Evolutionary conservation across 1,284 basidiomycete genomes (phyloP), one percentile per base, ranked within the genome.

Genomic region (Cutaneotrichosporon dermatis): DNA sequence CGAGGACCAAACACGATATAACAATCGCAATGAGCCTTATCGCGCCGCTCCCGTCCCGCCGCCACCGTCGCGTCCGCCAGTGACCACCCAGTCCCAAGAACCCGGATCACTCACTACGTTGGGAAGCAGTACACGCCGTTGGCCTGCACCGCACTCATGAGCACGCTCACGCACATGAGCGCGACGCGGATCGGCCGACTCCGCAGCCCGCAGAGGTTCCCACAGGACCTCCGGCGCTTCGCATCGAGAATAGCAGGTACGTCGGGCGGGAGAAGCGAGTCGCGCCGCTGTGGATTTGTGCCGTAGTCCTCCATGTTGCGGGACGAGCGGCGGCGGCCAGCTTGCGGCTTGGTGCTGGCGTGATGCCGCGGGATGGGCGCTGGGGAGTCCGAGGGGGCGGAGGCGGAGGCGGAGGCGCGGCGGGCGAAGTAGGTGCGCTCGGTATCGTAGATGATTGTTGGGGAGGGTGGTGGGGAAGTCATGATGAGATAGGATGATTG

Each of bases 101-200:
- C 25, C 25, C 25, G 25, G 25, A 4, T 4, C 4, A 66, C 71
- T 56, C 59, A 73, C 71, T 79, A 79, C 1, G 75, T 76, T 2
- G 76, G 75, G 76, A 76, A 79, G 54, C 69, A 76, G 62, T 77
- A 78, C n/a, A 77, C 76, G n/a, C 77, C 77, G 60, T 79, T 77
- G 1, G 77, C 76, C 60, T 74, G 74, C 0, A 77, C 44, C 5
- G 76, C 69, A 37, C 70, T 72, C 37, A 73, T 36, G 3, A 52
- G 61, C 9, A 79, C 75, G 57, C 65, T 66, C 4, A 71, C 33
- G 45, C 73, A 73, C 35, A 73, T 78, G 51, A 77, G 60, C 6
- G 69, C 61, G 9, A 68, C 64, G 11, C 63, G 46, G 9, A 68
- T 53, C 15, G 63, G 61, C 49, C 67, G 62, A 56, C 63, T 66